A percentile compares a stretch with the other conserved stretches of the same genome.
These are phyloP conservation scores for Abrus pulchellus DNA, from an alignment of 306 rosid genomes.

Conservation along the genomic window DNA sequence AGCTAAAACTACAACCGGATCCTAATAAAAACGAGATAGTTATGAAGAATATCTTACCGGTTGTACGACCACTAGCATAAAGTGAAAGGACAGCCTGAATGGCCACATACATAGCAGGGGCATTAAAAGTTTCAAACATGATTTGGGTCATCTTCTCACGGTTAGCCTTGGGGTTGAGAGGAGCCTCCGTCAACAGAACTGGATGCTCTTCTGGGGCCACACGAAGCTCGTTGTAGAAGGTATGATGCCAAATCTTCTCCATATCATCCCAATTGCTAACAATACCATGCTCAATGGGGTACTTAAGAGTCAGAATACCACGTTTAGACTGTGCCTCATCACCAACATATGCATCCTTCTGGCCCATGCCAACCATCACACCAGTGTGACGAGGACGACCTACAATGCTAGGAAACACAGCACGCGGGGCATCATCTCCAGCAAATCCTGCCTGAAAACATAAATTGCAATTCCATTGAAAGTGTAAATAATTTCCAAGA, in stretches of 20 bases:
- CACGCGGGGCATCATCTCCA: conserved; percentile 94
- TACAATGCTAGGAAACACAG: conserved; percentile 88
- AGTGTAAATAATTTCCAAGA: not conserved
- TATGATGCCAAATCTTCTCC: conserved; percentile 61
- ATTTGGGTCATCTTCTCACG: conserved; percentile 99
- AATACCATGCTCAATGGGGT: conserved; percentile 93
- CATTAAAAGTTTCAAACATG: conserved; percentile 95
- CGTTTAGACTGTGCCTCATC: conserved; percentile 92
- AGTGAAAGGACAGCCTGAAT: conserved; percentile 97
- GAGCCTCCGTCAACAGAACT: conserved; percentile 94
- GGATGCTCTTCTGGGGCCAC: conserved; percentile 98
- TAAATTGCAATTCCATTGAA: conserved; percentile 30
- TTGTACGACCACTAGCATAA: conserved; percentile 97
- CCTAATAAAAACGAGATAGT: not conserved
- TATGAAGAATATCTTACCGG: conserved; percentile 63
- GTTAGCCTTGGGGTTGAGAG: conserved; percentile 94
- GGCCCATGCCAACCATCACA: conserved; percentile 98
- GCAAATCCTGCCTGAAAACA: conserved; percentile 83
- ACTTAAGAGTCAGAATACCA: conserved; percentile 86
- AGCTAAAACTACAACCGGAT: conserved; percentile 31
- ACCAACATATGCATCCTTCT: conserved; percentile 66
- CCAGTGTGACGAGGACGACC: conserved; percentile 97
- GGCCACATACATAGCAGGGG: conserved; percentile 99
- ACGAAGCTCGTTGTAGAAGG: conserved; percentile 94
- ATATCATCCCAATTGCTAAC: conserved; percentile 70